Evolutionary conservation across 257 asterid species (phyloP).

Genomic region (Lycium ferocissimum): DNA sequence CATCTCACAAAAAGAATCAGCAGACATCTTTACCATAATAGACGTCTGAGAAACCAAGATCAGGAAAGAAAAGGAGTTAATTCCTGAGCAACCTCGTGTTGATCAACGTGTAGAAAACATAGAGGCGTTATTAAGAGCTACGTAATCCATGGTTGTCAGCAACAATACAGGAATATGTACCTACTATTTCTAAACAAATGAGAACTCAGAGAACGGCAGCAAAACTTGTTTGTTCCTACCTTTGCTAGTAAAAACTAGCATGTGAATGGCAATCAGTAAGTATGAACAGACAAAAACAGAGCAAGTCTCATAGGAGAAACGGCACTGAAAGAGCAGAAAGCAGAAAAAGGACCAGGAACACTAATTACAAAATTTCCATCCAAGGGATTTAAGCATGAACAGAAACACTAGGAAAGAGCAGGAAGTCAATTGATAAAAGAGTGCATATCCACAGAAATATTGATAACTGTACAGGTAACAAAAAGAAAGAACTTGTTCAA

Average conservation of each 20-base stretch:
- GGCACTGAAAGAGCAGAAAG: background rate
- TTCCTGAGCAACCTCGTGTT: background rate
- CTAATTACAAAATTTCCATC: slow-evolving; percentile 4
- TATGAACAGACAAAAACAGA: background rate
- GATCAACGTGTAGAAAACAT: background rate
- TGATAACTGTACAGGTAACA: background rate
- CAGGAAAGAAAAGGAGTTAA: slow-evolving; percentile 4
- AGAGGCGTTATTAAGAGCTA: background rate
- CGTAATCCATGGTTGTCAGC: background rate
- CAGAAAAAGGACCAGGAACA: slow-evolving; percentile 5
- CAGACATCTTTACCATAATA: background rate
- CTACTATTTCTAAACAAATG: slow-evolving; percentile 3
- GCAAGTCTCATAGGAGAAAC: background rate
- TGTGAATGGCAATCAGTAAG: background rate
- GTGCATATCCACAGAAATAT: background rate
- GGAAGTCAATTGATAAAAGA: background rate
- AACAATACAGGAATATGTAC: background rate
- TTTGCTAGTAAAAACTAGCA: background rate
- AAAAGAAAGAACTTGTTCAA: background rate
- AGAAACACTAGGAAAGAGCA: slow-evolving; percentile 7
- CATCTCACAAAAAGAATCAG: background rate
- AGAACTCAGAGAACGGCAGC: background rate
- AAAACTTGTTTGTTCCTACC: background rate
- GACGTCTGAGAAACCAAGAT: background rate
- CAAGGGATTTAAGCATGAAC: background rate